Base-by-base conservation (phyloP, 768 basidiomycete genomes). In the Suillus sp. region DNA sequence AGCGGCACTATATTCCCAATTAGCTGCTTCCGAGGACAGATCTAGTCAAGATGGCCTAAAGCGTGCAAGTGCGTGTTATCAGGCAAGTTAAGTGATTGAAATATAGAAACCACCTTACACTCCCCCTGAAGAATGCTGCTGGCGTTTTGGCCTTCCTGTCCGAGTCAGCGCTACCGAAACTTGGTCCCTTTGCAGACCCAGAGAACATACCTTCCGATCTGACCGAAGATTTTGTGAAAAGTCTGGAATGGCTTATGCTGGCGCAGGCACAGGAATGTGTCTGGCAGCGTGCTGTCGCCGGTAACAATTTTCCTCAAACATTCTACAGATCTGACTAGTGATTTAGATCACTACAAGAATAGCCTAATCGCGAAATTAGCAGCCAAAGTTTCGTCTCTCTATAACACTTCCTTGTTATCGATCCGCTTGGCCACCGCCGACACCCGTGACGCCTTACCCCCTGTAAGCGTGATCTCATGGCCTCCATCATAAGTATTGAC, bases 221-320 rank as follows among this genome's bases (percentile, higher is more conserved):
- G 32, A 83, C 88, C 0, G 75, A 78, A 30, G 70, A 84, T 0
- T 88, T 90, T 67, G 69, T 92, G 27, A 80, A 79, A 54, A 81
- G 86, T 32, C 71, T 97, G 48, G 86, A 92, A 70, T 84, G 77
- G 66, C 82, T 98, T 61, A 90, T 94, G 86, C 82, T 96, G 5
- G 95, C 95, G 0, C 94, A 98, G 75, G 96, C 95, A 1, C 96
- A 99, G 68, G 97, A 99, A 77, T 96, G 93, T 71, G 93, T 88
- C 47, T 99, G 96, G 96, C 95, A 96, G 72, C 85, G 90, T 67
- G 95, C 95, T 18, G 89, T 90, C 71, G 77, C 92, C 63, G 92
- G 95, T 93, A 68, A 68, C 72, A 68, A 3, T 11, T 48, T 30
- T 16, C 50, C 20, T 42, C 47, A 10, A 20, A 37, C 5, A 25